Conservation (phyloP, 2,329 filamentous ascomycete species). For the Aspergillus bombycis region DNA sequence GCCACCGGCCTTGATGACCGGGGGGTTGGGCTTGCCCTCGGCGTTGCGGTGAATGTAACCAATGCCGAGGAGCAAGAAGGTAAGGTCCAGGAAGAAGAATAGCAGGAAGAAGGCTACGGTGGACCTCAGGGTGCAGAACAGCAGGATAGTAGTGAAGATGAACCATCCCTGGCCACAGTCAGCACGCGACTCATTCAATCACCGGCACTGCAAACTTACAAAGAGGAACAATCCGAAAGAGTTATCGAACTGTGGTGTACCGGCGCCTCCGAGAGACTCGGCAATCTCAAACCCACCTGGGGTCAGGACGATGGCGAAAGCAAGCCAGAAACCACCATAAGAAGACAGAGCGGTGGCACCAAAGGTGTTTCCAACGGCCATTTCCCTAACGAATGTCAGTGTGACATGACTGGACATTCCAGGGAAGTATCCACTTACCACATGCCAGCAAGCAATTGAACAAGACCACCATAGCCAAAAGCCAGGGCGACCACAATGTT, state of each 20-base stretch:
- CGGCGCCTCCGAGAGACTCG: slow-evolving; percentile 35
- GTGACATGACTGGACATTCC: background rate
- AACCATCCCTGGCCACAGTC: slow-evolving; percentile 66
- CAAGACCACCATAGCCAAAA: slow-evolving; percentile 75
- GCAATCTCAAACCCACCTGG: slow-evolving; percentile 67
- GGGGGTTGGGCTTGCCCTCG: slow-evolving; percentile 43
- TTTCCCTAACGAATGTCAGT: slow-evolving; percentile 63
- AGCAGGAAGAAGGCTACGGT: slow-evolving; percentile 77
- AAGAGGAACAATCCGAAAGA: slow-evolving; percentile 75
- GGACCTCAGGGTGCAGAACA: slow-evolving; percentile 74
- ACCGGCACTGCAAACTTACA: slow-evolving; percentile 38
- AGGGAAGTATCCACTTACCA: slow-evolving; percentile 59
- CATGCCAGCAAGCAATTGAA: slow-evolving; percentile 83
- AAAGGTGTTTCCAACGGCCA: slow-evolving; percentile 85
- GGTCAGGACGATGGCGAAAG: slow-evolving; percentile 72
- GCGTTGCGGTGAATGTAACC: slow-evolving; percentile 61
- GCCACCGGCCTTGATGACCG: slow-evolving; percentile 71
- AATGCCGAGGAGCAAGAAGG: slow-evolving; percentile 73
- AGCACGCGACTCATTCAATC: slow-evolving; percentile 7
- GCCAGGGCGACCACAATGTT: slow-evolving; percentile 71
- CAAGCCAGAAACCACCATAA: slow-evolving; percentile 83
- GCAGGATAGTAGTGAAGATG: slow-evolving; percentile 77
- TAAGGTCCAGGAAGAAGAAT: slow-evolving; percentile 75
- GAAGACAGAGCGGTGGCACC: slow-evolving; percentile 80
- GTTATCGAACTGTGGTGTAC: slow-evolving; percentile 54